Conservation (phyloP, 768 basidiomycete genomes). For the Termitomyces sp. region DNA sequence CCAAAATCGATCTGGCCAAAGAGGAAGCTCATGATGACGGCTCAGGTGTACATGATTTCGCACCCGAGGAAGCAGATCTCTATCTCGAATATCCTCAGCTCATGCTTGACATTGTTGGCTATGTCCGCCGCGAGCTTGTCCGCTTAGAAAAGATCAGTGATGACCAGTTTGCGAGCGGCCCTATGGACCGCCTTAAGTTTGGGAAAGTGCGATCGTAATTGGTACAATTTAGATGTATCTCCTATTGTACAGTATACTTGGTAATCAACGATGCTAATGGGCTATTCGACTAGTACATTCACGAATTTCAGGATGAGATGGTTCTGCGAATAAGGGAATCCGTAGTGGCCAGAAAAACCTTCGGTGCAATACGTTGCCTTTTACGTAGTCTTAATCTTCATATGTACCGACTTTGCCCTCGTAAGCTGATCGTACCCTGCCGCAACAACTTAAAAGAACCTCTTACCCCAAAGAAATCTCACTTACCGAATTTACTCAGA, state of each 20-base stretch:
- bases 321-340: too few species aligned
- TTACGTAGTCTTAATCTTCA: constrained; percentile 64
- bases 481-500: constrained; percentile 81
- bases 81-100: constrained; percentile 73
- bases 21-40: constrained; percentile 62
- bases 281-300: background rate
- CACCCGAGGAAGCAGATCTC: constrained; percentile 51
- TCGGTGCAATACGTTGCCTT: background rate
- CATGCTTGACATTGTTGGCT: constrained; percentile 65
- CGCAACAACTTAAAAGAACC: background rate
- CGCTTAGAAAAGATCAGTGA: constrained; percentile 56
- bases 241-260: background rate
- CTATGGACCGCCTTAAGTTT: constrained; percentile 35
- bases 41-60: constrained; percentile 70
- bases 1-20: constrained; percentile 49
- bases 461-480: background rate
- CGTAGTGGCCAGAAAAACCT: background rate
- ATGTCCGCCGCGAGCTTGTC: constrained; percentile 66
- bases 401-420: constrained; percentile 72
- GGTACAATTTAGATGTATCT: background rate
- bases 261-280: background rate
- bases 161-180: constrained; percentile 35
- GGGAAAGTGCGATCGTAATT: constrained; percentile 20
- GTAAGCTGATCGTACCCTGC: constrained; percentile 87
- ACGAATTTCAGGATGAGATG: background rate